These are phyloP conservation scores for Acacia concinna DNA, from an alignment of 331 rosid genomes.

Conservation along the genomic window DNA sequence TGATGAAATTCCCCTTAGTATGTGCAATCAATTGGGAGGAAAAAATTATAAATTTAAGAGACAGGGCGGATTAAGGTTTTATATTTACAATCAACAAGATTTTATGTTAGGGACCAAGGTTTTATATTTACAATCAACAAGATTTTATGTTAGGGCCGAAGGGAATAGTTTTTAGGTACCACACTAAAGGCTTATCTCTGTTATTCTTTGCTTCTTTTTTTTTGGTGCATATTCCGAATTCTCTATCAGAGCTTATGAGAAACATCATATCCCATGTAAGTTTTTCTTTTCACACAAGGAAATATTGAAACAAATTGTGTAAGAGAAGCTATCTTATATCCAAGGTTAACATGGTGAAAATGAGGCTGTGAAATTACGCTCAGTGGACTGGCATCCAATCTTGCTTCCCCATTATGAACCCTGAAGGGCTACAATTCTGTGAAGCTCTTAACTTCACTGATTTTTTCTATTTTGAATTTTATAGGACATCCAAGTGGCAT, in stretches of 20 bases:
- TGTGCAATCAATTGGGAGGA: no score
- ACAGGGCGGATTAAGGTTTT: no score
- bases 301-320: not conserved
- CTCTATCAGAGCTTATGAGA: not conserved
- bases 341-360: not conserved
- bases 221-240: not conserved
- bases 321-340: not conserved
- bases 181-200: not conserved
- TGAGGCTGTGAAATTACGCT: not conserved
- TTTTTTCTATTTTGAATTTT: not conserved
- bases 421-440: not conserved
- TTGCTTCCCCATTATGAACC: not conserved
- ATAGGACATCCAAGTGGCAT: constrained; percentile 79
- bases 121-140: no score
- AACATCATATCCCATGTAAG: not conserved
- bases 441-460: not conserved
- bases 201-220: not conserved
- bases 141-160: no score
- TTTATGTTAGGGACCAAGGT: no score
- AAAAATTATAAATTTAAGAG: no score
- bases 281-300: not conserved
- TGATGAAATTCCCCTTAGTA: no score
- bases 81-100: no score
- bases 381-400: not conserved
- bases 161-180: not conserved